Evolutionary conservation across 2,329 filamentous ascomycete species (phyloP).

Genomic region (Karstenula rhodostoma): DNA sequence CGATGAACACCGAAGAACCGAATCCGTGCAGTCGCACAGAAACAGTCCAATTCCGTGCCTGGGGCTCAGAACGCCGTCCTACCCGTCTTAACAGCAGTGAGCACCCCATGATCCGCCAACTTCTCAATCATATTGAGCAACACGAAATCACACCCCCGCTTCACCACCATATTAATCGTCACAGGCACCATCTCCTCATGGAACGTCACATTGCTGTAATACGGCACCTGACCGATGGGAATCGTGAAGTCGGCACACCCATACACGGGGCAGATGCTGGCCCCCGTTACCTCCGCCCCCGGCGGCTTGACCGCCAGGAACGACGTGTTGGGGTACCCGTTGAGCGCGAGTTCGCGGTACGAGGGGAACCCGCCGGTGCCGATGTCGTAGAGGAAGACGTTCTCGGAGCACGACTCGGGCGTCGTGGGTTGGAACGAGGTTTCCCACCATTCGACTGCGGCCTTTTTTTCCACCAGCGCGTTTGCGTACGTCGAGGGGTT

Average conservation of each 20-base stretch:
- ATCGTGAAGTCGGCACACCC: conserved; percentile 54
- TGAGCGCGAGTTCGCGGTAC: conserved; percentile 49
- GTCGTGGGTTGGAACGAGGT: conserved; percentile 47
- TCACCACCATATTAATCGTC: conserved; percentile 53
- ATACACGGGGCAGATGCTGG: conserved; percentile 48
- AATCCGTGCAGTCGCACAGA: background rate
- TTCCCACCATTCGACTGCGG: conserved; percentile 51
- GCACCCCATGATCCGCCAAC: conserved; percentile 50
- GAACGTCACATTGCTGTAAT: conserved; percentile 51
- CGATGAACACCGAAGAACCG: too few relatives aligned
- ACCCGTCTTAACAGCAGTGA: conserved; percentile 52
- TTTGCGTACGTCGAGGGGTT: conserved; percentile 30
- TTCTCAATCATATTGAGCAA: conserved; percentile 53
- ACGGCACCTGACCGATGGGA: conserved; percentile 54
- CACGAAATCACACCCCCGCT: conserved; percentile 55
- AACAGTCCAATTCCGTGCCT: background rate
- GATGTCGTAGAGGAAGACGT: conserved; percentile 54
- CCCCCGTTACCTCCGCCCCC: conserved; percentile 41
- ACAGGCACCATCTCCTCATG: conserved; percentile 54
- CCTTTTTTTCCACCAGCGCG: conserved; percentile 40
- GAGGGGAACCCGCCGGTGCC: conserved; percentile 53
- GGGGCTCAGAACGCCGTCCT: conserved; percentile 44
- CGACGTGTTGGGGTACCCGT: conserved; percentile 39
- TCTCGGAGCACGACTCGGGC: conserved; percentile 51
- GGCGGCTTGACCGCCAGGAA: conserved; percentile 44